Base-by-base conservation (phyloP, 805 yeast species). In the Metschnikowia vanudenii region DNA sequence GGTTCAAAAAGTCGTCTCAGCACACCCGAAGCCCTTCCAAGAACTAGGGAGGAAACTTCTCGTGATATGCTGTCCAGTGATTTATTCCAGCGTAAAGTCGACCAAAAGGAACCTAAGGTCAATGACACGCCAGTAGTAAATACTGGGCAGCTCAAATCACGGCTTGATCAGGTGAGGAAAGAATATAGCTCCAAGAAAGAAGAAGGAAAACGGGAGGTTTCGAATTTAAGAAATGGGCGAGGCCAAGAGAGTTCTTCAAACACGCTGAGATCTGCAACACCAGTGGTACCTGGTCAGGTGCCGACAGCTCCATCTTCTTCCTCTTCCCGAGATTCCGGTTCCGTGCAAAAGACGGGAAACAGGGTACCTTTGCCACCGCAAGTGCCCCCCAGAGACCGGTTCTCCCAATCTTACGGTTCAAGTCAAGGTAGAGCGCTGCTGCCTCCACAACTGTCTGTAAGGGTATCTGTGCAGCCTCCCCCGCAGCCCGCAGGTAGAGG, bases 301-400 rank as follows among this genome's bases (percentile, higher is more conserved):
- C 37, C 24, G 9, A 24, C 30, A 13, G 39, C 31, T 16, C 41
- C 40, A 10, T 37, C 45, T 14, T 36, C 45, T 24, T 30, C 45
- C 7, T 29, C 45, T 10, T 30, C 40, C 9, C 31, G 31, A 8
- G 24, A 12, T 10, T 16, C 37, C 11, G 43, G 14, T 12, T 8
- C 24, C 8, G 30, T 10, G 4, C n/a, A 19, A 17, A 29, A 26
- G 24, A 14, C 39, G 34, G 34, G 26, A 10, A 38, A 4, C 17
- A 49, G 64, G 24, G 51, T 56, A 10, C 64, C 64, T 11, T 50
- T 59, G 24, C 63, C 63, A 11, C 60, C 64, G 10, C 64, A 61
- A 37, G 53, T 46, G 20, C 46, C 50, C 14, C 46, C 52, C 13
- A 46, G 41, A 35, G 44, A 31, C 20, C 17, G 19, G n/a, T 17